Evolutionary conservation across 805 yeast genomes (phyloP).

Genomic region (Naumovozyma dairenensis): DNA sequence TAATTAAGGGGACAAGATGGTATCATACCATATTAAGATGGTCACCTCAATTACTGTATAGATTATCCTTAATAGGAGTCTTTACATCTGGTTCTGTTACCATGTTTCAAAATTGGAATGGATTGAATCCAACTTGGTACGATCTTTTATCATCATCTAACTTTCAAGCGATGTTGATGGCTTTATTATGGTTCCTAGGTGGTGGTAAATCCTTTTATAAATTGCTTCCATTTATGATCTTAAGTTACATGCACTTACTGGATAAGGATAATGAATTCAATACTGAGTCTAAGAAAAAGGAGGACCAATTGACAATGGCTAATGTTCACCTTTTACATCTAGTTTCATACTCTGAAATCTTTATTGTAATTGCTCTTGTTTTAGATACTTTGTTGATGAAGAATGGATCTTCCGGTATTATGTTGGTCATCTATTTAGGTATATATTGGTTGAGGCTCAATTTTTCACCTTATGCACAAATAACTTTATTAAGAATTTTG

Average conservation of each 20-base stretch:
- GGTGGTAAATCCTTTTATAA: constrained; percentile 60
- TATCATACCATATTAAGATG: constrained; percentile 18
- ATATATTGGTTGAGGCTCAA: constrained; percentile 68
- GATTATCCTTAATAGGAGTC: constrained; percentile 49
- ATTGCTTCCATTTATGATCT: constrained; percentile 47
- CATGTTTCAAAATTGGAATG: constrained; percentile 48
- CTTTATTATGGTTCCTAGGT: constrained; percentile 51
- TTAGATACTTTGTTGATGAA: constrained; percentile 53
- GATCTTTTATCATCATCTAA: constrained; percentile 64
- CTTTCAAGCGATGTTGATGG: constrained; percentile 56
- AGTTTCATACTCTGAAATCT: constrained; percentile 53
- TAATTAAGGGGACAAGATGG: constrained; percentile 16
- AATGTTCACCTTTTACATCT: constrained; percentile 20
- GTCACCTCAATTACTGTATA: constrained; percentile 43
- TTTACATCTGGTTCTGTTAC: constrained; percentile 43
- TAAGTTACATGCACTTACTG: constrained; percentile 50
- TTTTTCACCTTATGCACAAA: constrained; percentile 36
- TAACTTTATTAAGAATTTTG: constrained; percentile 25
- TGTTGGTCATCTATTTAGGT: constrained; percentile 43
- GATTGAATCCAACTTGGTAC: constrained; percentile 49
- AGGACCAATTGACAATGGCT: constrained; percentile 8
- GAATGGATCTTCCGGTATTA: constrained; percentile 58
- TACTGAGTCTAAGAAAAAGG: constrained; percentile 6
- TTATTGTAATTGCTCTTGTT: constrained; percentile 42
- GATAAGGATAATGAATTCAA: constrained; percentile 14